Evolutionary conservation across 768 basidiomycete genomes (phyloP), one percentile per base, ranked within the genome.

Genomic region (Podaxis carcinomalis): DNA sequence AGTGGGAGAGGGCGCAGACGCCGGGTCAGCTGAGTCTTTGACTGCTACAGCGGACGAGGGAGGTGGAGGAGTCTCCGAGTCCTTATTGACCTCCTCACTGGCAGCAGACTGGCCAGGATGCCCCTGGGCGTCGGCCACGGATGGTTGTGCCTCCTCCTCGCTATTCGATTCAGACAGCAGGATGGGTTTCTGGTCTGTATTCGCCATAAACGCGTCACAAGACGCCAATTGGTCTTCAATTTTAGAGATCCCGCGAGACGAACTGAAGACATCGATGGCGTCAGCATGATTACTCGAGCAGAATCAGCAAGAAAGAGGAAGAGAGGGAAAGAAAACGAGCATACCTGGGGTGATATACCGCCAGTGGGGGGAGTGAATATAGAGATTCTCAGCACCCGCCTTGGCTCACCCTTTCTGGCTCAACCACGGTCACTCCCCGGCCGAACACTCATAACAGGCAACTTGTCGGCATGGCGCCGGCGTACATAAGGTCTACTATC

Each of bases 191-290:
- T 75, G 75, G 73, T 83, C 85, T 75, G 74, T 80, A 79, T 83
- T 78, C 72, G 88, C 89, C 89, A 91, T 91, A 85, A 78, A 89
- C 89, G 87, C 88, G 88, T 87, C 82, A 74, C 64, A 73, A 77
- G 86, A 88, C 87, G 86, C 85, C 75, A 72, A 39, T n/a, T 14
- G 16, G 39, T 40, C 21, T 35, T 39, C n/a, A 19, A 32, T 42
- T 65, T 69, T 68, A 40, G 60, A 62, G 55, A 55, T 63, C 27
- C 49, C 21, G 50, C 47, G 23, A 57, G 58, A 39, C 19, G 56
- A 64, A 44, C n/a, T 65, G 57, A 42, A 14, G 47, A 64, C 42
- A 62, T 21, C 35, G 51, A 57, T 28, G 37, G 44, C 11, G 59
- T 28, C 54, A 36, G 57, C 32, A 49, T 21, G n/a, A 36, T 49